phyloP scores from a whole-genome alignment of 305 asterid genomes.

The Fraxinus greggii region DNA sequence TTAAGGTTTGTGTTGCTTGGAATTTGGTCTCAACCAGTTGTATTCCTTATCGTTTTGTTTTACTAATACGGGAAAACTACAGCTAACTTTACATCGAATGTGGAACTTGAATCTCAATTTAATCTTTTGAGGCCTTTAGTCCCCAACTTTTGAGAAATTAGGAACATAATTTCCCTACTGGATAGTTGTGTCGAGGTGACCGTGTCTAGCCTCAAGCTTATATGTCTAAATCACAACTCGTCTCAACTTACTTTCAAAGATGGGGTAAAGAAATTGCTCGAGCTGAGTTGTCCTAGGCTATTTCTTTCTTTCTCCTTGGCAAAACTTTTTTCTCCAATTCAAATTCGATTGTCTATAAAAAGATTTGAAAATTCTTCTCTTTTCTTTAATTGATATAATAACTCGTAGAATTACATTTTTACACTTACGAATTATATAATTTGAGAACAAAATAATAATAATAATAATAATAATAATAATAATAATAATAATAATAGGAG shows the following conservation, averaged over 20 bases:
- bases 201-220: neutral
- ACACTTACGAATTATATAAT: too few species aligned
- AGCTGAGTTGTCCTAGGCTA: neutral
- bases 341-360: too few species aligned
- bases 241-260: neutral
- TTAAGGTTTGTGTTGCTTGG: neutral
- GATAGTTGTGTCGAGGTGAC: neutral
- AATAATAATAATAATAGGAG: too few species aligned
- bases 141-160: neutral
- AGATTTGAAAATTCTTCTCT: neutral
- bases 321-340: neutral
- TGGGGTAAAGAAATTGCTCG: neutral
- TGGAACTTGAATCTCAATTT: neutral
- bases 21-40: neutral
- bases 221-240: neutral
- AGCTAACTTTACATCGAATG: neutral
- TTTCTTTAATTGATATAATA: neutral
- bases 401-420: neutral
- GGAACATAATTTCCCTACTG: neutral
- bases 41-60: neutral
- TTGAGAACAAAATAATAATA: neutral
- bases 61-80: neutral
- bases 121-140: neutral
- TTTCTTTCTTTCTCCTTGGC: neutral
- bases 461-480: too few species aligned